Evolutionary conservation across 1,284 basidiomycete species (phyloP).

Genomic region (Crucibulum cyathiforme): DNA sequence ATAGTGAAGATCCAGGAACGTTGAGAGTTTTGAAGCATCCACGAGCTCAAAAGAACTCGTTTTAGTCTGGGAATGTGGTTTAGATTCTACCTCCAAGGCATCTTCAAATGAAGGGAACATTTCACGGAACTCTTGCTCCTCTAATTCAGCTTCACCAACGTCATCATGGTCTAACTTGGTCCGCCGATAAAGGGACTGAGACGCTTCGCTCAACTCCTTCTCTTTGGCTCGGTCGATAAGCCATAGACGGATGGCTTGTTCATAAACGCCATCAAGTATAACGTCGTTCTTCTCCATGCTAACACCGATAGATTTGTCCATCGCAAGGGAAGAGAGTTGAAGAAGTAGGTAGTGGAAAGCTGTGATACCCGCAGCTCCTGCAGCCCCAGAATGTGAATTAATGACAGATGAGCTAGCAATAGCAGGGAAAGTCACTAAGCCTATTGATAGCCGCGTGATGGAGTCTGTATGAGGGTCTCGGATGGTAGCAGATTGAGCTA

Average conservation of each 20-base stretch:
- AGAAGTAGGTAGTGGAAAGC: conserved; percentile 54
- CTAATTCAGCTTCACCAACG: conserved; percentile 74
- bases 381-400: conserved; percentile 28
- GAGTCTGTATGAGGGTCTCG: conserved; percentile 9
- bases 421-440: conserved; percentile 64
- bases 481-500: conserved; percentile 38
- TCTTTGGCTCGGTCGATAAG: conserved; percentile 78
- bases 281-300: conserved; percentile 33
- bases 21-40: conserved; percentile 30
- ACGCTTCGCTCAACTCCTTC: conserved; percentile 67
- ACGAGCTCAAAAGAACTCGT: conserved; percentile 21
- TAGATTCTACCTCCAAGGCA: conserved; percentile 46
- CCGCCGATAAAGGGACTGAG: conserved; percentile 82
- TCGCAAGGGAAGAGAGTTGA: conserved; percentile 55
- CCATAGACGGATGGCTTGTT: conserved; percentile 84
- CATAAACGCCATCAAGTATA: conserved; percentile 62
- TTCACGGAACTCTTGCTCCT: conserved; percentile 81
- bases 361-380: conserved; percentile 24
- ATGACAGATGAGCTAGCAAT: conserved; percentile 47
- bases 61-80: conserved; percentile 5
- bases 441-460: conserved; percentile 26
- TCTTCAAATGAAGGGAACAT: conserved; percentile 88
- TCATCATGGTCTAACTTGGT: conserved; percentile 66
- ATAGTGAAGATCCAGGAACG: conserved; percentile 46
- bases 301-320: conserved; percentile 47